Evolutionary conservation across 2,329 filamentous ascomycete genomes (phyloP).

Genomic region (Colletotrichum eleusines): DNA sequence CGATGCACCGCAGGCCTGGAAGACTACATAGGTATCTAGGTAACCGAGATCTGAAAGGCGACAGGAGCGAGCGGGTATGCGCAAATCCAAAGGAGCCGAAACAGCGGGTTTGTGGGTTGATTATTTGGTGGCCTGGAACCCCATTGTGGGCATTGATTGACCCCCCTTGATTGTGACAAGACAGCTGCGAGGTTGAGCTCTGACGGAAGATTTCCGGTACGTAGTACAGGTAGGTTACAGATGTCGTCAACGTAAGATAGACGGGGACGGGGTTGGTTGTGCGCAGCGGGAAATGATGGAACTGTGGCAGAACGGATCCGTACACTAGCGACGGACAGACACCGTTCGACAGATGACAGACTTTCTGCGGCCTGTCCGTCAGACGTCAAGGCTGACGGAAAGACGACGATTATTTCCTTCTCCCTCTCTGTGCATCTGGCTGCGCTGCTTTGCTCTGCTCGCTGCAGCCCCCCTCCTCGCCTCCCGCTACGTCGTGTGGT

Average conservation of each 20-base stretch:
- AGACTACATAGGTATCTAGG: too few relatives aligned
- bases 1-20: neutral
- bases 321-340: constrained; percentile 13
- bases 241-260: neutral
- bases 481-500: constrained; percentile 29
- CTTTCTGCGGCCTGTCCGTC: neutral
- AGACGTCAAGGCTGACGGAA: constrained; percentile 42
- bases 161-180: constrained; percentile 23
- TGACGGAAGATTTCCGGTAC: constrained; percentile 35
- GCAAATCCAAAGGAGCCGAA: constrained; percentile 12
- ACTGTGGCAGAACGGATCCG: constrained; percentile 20
- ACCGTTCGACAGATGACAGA: neutral
- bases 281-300: neutral
- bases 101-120: constrained; percentile 19
- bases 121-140: constrained; percentile 14
- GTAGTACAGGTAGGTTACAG: constrained; percentile 25
- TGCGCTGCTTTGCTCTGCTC: neutral
- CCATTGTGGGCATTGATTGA: constrained; percentile 31
- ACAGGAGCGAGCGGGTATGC: neutral
- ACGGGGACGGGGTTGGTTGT: neutral
- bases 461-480: constrained; percentile 20
- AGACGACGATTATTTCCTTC: constrained; percentile 3
- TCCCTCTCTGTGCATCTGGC: neutral
- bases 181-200: constrained; percentile 8
- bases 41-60: constrained; percentile 4